Evolutionary conservation across 129 eudicot species (phyloP), one percentile per base, ranked within the genome.

Genomic region (Flaveria sonorensis): DNA sequence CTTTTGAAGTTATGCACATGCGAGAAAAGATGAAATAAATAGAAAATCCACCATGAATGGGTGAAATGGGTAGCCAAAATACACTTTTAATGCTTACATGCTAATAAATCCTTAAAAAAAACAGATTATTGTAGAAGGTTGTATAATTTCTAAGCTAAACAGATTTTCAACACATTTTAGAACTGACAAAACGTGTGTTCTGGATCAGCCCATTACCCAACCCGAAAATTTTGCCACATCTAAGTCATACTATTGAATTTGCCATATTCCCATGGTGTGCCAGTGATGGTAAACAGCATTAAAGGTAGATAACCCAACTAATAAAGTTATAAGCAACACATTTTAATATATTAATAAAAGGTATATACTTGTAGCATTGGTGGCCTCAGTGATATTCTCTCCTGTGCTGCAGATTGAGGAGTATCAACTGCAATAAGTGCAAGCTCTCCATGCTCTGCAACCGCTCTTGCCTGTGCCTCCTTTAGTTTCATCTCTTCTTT

Each of bases 381-480:
- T 50, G 97, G 96, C 83, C 97, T 89, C 77, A 94, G 74, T 57
- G 89, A 23, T 70, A 89, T 86, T 88, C 97, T 91, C 83, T 94
- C 98, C 72, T 89, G 92, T 50, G 86, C 68, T 74, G 67, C 78
- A 64, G 83, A 66, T 83, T 94, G 96, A 14, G 92, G 96, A 77
- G 81, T 86, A 48, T 94, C 98, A 70, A 94, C 97, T 52, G 98
- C 85, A 71, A 94, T 89, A 42, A 94, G 74, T 18, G 98, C 98
- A 48, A 94, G 88, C 73, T 94, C 98, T 18, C 98, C 98, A 78
- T 94, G 98, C 84, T 89, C 97, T 43, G 93, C 87, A 68, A 94
- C 84, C 6, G 96, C 97, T 83, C 92, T 86, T 53, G 92, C 82
- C 55, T 88, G 92, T 67, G 92, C 93, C 77, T 94, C 98, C 67